A percentile compares a stretch with the other conserved stretches of the same genome.
phyloP scores from a whole-genome alignment of 2,329 filamentous ascomycete genomes.

The Botrytis pseudocinerea region DNA sequence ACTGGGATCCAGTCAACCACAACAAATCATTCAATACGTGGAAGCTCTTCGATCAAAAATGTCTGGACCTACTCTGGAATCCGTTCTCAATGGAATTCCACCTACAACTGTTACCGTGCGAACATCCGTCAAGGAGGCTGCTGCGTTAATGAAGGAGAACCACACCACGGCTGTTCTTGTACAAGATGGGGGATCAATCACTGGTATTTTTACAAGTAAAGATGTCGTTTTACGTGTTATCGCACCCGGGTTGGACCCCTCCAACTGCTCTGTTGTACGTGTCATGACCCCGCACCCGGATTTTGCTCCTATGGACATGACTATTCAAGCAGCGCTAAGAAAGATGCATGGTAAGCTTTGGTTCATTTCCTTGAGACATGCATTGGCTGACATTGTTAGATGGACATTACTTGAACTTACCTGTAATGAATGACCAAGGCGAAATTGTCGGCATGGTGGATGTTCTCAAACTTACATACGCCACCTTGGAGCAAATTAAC shows the following conservation, averaged over 20 bases:
- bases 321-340: conserved; percentile 91
- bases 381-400: conserved; percentile 55
- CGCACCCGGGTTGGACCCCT: conserved; percentile 89
- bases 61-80: conserved; percentile 95
- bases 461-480: conserved; percentile 96
- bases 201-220: conserved; percentile 99
- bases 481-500: conserved; percentile 96
- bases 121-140: conserved; percentile 94
- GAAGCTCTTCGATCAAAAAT: conserved; percentile 94
- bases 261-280: conserved; percentile 93
- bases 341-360: conserved; percentile 92
- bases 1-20: conserved; percentile 90
- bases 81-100: conserved; percentile 86
- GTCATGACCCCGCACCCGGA: conserved; percentile 99
- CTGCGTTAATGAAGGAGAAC: conserved; percentile 96
- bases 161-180: conserved; percentile 96
- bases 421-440: conserved; percentile 95
- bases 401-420: conserved; percentile 95
- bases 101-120: conserved; percentile 94
- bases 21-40: conserved; percentile 98
- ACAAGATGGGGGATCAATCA: conserved; percentile 95
- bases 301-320: conserved; percentile 99
- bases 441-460: conserved; percentile 99
- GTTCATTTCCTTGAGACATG: background rate
- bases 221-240: conserved; percentile 98